Percentiles rank a stretch among this genome's conserved stretches.
Conservation (phyloP, 345 rosid genomes). For the Pistacia integerrima region DNA sequence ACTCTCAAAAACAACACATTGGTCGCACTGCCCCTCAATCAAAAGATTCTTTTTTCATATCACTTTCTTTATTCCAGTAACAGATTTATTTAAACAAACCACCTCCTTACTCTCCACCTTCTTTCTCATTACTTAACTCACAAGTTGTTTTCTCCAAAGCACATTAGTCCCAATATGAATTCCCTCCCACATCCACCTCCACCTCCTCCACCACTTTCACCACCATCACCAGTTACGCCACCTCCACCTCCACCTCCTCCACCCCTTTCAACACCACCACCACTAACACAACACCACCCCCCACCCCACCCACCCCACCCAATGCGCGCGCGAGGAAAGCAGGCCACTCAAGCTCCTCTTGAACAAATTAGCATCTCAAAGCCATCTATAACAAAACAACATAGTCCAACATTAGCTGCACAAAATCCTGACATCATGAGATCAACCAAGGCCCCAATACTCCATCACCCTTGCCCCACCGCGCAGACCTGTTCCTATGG, state of each 20-base stretch:
- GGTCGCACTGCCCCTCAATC: conserved; percentile 48
- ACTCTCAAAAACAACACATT: conserved; percentile 36
- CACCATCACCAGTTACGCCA: conserved; percentile 18
- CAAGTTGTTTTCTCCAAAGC: conserved; percentile 6
- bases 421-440: conserved; percentile 17
- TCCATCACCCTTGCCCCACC: conserved; percentile 44
- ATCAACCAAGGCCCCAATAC: conserved; percentile 29
- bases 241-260: conserved; percentile 8
- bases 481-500: conserved; percentile 71
- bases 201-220: conserved; percentile 25
- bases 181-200: conserved; percentile 28
- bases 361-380: conserved; percentile 45
- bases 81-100: conserved; percentile 33
- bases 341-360: conserved; percentile 33
- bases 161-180: conserved; percentile 28
- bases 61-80: conserved; percentile 28
- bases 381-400: conserved; percentile 29
- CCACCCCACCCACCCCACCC: no score
- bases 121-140: conserved; percentile 21
- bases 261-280: conserved; percentile 24
- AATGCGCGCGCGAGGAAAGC: no score
- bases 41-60: conserved; percentile 22
- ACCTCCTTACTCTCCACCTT: conserved; percentile 25
- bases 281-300: no score
- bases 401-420: conserved; percentile 20